A percentile compares a stretch with the other conserved stretches of the same genome.
Conservation (phyloP, 1,284 basidiomycete genomes). For the Boletus holoroseus region DNA sequence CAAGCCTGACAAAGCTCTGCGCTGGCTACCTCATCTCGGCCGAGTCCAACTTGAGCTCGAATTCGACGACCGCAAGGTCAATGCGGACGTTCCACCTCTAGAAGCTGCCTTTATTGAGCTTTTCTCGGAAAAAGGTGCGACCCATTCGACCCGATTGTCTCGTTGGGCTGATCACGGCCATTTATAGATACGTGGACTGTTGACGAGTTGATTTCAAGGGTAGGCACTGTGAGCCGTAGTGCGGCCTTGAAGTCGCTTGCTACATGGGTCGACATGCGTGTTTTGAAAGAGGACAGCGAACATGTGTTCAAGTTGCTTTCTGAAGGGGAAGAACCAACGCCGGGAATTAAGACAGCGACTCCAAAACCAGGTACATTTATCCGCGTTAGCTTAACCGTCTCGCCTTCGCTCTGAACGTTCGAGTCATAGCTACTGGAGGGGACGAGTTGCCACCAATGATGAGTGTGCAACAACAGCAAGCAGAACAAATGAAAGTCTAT, state of each 20-base stretch:
- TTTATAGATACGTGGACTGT: conserved; percentile 61
- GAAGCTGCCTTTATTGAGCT: conserved; percentile 87
- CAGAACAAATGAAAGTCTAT: conserved; percentile 77
- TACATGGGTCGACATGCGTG: conserved; percentile 80
- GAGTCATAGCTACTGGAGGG: conserved; percentile 23
- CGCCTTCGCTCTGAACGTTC: conserved; percentile 5
- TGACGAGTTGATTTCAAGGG: conserved; percentile 55
- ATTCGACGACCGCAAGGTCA: conserved; percentile 71
- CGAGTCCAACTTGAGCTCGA: conserved; percentile 74
- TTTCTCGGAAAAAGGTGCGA: conserved; percentile 64
- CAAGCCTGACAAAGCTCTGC: conserved; percentile 86
- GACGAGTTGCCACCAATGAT: conserved; percentile 50
- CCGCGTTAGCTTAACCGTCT: background rate
- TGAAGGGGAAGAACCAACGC: conserved; percentile 42
- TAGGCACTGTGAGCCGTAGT: conserved; percentile 60
- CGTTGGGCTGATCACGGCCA: background rate
- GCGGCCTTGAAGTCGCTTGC: conserved; percentile 67
- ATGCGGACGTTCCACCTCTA: conserved; percentile 75
- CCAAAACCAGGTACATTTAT: conserved; percentile 34
- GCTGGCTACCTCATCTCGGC: conserved; percentile 83
- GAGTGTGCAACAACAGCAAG: conserved; percentile 68
- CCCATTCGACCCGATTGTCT: background rate
- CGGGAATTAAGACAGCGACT: conserved; percentile 22
- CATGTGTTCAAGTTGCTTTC: conserved; percentile 62
- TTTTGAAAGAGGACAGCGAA: conserved; percentile 63